These are phyloP conservation scores for Diplotaxis tenuifolia DNA, from an alignment of 345 rosid species.

Conservation along the genomic window DNA sequence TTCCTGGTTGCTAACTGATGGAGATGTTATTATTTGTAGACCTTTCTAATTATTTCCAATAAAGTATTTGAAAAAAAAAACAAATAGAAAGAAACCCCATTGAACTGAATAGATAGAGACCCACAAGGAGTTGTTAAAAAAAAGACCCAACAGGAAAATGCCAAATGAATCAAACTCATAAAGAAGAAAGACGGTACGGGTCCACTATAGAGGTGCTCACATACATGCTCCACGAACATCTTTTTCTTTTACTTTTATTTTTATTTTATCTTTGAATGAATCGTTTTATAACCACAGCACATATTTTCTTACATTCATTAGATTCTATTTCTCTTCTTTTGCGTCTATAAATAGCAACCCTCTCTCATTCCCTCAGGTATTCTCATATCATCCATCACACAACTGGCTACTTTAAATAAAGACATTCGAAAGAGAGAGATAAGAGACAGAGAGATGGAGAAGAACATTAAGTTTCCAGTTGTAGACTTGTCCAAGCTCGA, in stretches of 20 bases:
- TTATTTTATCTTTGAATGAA: background rate
- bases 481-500: conserved; percentile 66
- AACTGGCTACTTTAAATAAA: conserved; percentile 23
- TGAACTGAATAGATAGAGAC: conserved; percentile 7
- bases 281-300: conserved; percentile 6
- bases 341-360: conserved; percentile 61
- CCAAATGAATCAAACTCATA: conserved; percentile 34
- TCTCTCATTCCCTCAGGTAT: conserved; percentile 11
- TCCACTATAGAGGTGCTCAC: conserved; percentile 32
- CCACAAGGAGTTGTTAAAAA: no score
- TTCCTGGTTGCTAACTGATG: no score
- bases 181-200: conserved; percentile 25
- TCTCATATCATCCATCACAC: conserved; percentile 21
- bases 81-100: conserved; percentile 21
- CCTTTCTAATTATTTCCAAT: background rate
- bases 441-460: conserved; percentile 32
- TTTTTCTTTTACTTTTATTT: conserved; percentile 26
- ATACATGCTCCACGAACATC: conserved; percentile 36
- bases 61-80: background rate
- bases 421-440: conserved; percentile 9
- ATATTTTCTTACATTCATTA: conserved; percentile 14
- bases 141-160: conserved; percentile 34
- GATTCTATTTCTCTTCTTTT: conserved; percentile 16
- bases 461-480: conserved; percentile 52
- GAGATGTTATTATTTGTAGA: no score